Conservation (phyloP, 805 yeast genomes). For the Starmerella sp. region DNA sequence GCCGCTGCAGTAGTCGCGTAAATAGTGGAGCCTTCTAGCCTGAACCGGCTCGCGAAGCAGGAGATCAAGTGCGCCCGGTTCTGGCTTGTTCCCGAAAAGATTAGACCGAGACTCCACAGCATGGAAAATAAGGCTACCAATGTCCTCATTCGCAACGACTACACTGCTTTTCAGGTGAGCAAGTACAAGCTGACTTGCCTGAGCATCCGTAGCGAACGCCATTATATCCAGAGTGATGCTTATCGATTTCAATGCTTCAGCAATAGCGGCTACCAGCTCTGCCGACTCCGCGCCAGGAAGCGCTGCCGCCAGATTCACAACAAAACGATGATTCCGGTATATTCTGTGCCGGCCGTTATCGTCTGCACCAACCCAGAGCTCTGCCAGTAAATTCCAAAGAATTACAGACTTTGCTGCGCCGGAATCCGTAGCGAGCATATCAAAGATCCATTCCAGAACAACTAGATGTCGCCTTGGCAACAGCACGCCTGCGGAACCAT, state of each 20-base stretch:
- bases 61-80: neutral
- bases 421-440: constrained; percentile 21
- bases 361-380: constrained; percentile 10
- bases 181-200: constrained; percentile 9
- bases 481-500: constrained; percentile 17
- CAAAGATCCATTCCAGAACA: constrained; percentile 31
- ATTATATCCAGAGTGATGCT: neutral
- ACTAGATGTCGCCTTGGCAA: constrained; percentile 29
- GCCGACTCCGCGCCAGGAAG: neutral
- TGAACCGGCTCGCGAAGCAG: constrained; percentile 1
- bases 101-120: neutral
- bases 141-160: neutral
- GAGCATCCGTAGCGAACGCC: constrained; percentile 6
- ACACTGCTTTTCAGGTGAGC: constrained; percentile 5
- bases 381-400: constrained; percentile 18
- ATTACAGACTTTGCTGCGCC: constrained; percentile 10
- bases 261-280: neutral
- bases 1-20: neutral
- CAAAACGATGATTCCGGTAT: constrained; percentile 13
- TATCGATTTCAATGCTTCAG: neutral
- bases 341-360: constrained; percentile 9
- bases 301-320: constrained; percentile 1
- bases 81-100: constrained; percentile 1
- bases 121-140: constrained; percentile 6
- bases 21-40: neutral